Conservation (phyloP, 441 rosid species). For the Metrosideros polymorpha region DNA sequence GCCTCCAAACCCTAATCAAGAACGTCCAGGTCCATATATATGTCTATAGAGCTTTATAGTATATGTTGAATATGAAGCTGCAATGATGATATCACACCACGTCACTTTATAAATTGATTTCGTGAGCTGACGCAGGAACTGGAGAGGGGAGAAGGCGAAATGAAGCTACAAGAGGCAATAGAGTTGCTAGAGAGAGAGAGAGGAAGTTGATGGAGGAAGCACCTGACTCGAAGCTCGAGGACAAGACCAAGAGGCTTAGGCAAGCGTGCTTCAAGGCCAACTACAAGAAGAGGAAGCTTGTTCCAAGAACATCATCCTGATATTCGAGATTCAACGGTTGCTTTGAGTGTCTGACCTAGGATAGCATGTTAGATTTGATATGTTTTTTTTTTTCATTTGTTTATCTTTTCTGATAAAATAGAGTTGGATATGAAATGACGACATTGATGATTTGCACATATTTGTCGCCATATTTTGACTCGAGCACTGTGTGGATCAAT, state of each 20-base stretch:
- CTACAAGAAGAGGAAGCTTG: constrained; percentile 62
- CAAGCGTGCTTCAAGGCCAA: constrained; percentile 84
- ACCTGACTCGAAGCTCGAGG: constrained; percentile 58
- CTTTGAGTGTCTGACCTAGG: neutral
- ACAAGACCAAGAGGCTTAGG: constrained; percentile 54
- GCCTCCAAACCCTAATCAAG: constrained; percentile 46
- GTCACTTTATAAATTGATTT: neutral
- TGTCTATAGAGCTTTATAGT: neutral
- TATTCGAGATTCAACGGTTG: too few species aligned
- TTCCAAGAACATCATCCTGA: neutral
- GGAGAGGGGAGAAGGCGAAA: constrained; percentile 25
- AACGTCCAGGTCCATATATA: constrained; percentile 42
- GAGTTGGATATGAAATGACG: neutral
- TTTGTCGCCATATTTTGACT: neutral
- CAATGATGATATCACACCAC: neutral
- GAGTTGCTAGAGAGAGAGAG: constrained; percentile 50
- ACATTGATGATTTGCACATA: neutral
- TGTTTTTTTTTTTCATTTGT: neutral
- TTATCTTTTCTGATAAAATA: neutral
- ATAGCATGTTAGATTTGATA: neutral
- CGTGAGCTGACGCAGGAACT: constrained; percentile 14
- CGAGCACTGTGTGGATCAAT: neutral
- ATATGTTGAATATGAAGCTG: rapidly evolving
- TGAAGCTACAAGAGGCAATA: constrained; percentile 29
- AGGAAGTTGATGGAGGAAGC: constrained; percentile 43